These are phyloP conservation scores for Phytopythium vexans DNA, from an alignment of 352 stramenopile species.

Conservation along the genomic window DNA sequence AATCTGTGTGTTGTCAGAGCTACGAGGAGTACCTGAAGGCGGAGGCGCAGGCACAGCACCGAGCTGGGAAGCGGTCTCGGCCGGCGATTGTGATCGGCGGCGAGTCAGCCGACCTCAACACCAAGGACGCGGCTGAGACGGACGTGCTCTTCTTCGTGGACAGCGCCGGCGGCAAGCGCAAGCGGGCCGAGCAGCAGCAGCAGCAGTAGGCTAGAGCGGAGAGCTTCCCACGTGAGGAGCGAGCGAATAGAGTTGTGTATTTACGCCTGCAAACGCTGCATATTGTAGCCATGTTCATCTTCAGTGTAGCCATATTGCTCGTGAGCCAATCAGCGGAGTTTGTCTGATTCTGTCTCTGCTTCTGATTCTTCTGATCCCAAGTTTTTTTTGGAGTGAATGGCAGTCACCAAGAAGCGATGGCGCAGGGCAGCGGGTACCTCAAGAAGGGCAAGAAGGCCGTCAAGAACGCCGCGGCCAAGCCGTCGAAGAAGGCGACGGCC, in stretches of 20 bases:
- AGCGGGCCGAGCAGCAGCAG: too few species aligned
- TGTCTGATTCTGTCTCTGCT: too few species aligned
- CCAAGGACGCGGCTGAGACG: conserved; percentile 1
- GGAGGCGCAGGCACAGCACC: conserved; percentile 17
- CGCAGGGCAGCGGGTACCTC: conserved; percentile 76
- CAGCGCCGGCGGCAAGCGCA: conserved; percentile 35
- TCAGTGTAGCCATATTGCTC: too few species aligned
- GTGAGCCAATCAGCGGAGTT: too few species aligned
- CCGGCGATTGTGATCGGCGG: conserved; percentile 1
- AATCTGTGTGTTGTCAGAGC: conserved; percentile 24
- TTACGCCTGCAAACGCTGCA: too few species aligned
- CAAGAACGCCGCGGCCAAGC: conserved; percentile 72
- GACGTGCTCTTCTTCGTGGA: conserved; percentile 57
- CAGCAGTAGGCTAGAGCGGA: background rate
- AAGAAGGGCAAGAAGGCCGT: conserved; percentile 75
- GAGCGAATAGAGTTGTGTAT: too few species aligned
- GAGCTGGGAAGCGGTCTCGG: conserved; percentile 7
- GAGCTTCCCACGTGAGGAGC: background rate
- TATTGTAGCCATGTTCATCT: too few species aligned
- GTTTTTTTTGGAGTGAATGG: too few species aligned
- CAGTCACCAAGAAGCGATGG: conserved; percentile 32
- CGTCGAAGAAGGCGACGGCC: conserved; percentile 60
- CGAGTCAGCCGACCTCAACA: conserved; percentile 3
- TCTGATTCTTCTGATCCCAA: too few species aligned
- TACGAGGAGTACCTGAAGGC: conserved; percentile 36